phyloP scores from a whole-genome alignment of 306 rosid species.

The Argentina anserina region DNA sequence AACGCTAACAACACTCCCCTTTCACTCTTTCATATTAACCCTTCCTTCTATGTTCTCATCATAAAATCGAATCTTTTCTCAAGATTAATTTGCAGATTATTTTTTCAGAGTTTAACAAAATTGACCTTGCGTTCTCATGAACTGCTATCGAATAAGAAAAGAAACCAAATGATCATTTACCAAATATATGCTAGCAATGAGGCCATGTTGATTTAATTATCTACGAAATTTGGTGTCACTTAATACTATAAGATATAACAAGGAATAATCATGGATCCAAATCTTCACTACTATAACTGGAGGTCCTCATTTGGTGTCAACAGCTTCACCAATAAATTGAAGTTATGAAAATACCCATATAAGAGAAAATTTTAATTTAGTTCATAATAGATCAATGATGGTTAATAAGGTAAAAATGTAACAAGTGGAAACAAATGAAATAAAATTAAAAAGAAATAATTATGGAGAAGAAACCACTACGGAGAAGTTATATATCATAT shows the following conservation, averaged over 20 bases:
- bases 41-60: background rate
- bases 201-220: background rate
- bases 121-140: background rate
- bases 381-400: too few relatives aligned
- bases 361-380: too few relatives aligned
- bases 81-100: background rate
- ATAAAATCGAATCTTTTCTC: background rate
- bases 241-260: background rate
- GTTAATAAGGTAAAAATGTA: too few relatives aligned
- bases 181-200: background rate
- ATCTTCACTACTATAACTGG: too few relatives aligned
- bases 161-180: background rate
- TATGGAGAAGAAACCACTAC: too few relatives aligned
- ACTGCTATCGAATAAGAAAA: too few relatives aligned
- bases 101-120: background rate
- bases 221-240: background rate
- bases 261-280: constrained; percentile 4
- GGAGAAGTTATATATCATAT: too few relatives aligned
- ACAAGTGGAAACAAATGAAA: too few relatives aligned
- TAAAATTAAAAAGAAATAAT: too few relatives aligned
- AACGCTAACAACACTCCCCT: background rate
- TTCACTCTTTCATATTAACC: background rate
- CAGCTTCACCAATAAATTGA: too few relatives aligned
- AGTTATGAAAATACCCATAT: too few relatives aligned
- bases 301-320: too few relatives aligned